Evolutionary conservation across 495 filamentous ascomycete genomes (phyloP), one percentile per base, ranked within the genome.

Genomic region (Hypoxylon lenormandii): DNA sequence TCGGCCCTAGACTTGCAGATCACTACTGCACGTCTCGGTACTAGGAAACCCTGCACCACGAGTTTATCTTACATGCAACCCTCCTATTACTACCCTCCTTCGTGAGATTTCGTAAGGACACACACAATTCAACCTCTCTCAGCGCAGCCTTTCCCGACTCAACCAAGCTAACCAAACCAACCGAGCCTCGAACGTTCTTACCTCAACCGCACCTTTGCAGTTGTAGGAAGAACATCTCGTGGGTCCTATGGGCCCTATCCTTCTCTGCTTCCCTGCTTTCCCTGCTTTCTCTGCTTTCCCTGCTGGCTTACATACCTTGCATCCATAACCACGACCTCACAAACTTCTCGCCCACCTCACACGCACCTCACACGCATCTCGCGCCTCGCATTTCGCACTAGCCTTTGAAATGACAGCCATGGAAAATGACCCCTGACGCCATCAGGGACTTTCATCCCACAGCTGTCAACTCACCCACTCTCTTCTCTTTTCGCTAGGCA

Each of bases 21-120:
- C 68, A 3, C 51, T 55, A 43, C 62, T 71, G 68, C 68, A 71
- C 57, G 68, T 71, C 68, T 71, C 68, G 68, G 68, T 71, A 71
- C 68, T 66, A 62, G 47, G 42, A 62, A 26, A 66, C 62, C 58
- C 57, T 71, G 68, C 49, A 71, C 61, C 67, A 63, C 58, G 68
- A 71, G 62, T 62, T 71, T 54, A 63, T 71, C 62, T 59, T 63
- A 66, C 62, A 23, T 51, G 45, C 55, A 56, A 61, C 56, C 56
- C 56, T 55, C 56, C 49, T 28, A 28, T 7, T n/a, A n/a, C n/a
- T n/a, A 28, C 26, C 26, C 26, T 33, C 30, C 30, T 33, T 33
- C 30, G 30, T 33, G 6, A 33, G 30, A 33, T 33, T 33, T 26
- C n/a, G 18, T 15, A 18, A 45, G 42, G 42, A 6, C 47, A 48